Conservation (phyloP, 331 rosid genomes). For the Pyracantha coccinea region DNA sequence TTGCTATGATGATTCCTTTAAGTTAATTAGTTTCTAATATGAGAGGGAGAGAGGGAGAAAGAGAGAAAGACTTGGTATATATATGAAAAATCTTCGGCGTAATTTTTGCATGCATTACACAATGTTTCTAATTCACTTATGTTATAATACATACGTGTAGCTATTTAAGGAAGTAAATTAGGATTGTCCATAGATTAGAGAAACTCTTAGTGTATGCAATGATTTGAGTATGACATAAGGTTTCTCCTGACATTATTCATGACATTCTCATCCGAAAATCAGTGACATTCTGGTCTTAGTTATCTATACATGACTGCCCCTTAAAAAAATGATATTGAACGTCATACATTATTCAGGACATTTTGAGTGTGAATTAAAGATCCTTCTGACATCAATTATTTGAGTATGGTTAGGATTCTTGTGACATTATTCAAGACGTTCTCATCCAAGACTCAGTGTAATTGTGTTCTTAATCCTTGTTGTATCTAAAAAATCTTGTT, state of each 20-base stretch:
- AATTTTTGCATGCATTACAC: not conserved
- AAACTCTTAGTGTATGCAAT: not conserved
- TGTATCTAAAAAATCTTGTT: too few species aligned
- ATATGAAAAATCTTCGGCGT: too few species aligned
- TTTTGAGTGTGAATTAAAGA: not conserved
- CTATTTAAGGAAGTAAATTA: not conserved
- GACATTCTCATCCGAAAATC: too few species aligned
- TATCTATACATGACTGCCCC: too few species aligned
- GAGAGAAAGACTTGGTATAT: not conserved
- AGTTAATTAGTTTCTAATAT: not conserved
- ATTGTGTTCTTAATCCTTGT: too few species aligned
- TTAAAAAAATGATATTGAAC: not conserved
- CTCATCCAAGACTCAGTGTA: too few species aligned
- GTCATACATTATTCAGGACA: not conserved
- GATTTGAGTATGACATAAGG: not conserved
- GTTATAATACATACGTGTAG: not conserved
- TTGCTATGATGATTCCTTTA: conserved; percentile 1
- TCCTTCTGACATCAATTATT: too few species aligned
- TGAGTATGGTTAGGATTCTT: too few species aligned
- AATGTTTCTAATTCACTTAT: not conserved
- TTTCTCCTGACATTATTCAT: not conserved
- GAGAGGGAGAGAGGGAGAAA: too few species aligned
- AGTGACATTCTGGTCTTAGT: too few species aligned
- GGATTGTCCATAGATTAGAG: not conserved
- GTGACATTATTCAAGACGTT: not conserved